Conservation (phyloP, 257 asterid genomes). For the Echium plantagineum region DNA sequence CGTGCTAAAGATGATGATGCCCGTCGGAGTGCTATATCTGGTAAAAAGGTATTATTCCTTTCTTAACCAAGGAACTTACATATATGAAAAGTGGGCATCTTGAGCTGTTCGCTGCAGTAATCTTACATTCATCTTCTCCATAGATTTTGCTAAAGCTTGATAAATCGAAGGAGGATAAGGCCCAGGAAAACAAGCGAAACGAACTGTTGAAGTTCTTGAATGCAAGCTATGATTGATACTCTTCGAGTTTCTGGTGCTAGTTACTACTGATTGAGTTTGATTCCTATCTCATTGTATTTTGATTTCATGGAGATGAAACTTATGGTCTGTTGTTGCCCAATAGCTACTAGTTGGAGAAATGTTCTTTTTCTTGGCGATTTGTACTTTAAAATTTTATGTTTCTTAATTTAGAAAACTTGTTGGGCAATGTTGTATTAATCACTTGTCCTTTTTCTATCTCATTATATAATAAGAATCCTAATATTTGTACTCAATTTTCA, state of each 20-base stretch:
- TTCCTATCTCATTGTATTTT: background rate
- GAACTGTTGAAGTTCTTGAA: constrained; percentile 87
- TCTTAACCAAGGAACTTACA: background rate
- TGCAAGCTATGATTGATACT: constrained; percentile 76
- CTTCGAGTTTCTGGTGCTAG: background rate
- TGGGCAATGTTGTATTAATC: too few species aligned
- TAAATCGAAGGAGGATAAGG: constrained; percentile 89
- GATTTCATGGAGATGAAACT: background rate
- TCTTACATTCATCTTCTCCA: constrained; percentile 6
- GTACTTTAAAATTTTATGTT: background rate
- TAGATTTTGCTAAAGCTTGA: constrained; percentile 85
- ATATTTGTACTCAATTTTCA: too few species aligned
- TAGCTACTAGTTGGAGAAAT: background rate
- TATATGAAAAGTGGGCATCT: background rate
- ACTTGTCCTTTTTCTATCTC: too few species aligned
- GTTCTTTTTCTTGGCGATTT: background rate
- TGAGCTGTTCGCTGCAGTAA: background rate
- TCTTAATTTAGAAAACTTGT: too few species aligned
- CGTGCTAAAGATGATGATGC: constrained; percentile 69
- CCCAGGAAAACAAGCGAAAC: constrained; percentile 79
- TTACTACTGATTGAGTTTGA: constrained; percentile 4
- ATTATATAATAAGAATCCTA: too few species aligned
- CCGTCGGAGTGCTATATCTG: constrained; percentile 97
- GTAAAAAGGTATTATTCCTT: constrained; percentile 57
- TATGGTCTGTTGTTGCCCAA: background rate